Percentiles rank a stretch among this genome's conserved stretches.
phyloP scores from a whole-genome alignment of 306 rosid genomes.

The Ochetophila trinervis region DNA sequence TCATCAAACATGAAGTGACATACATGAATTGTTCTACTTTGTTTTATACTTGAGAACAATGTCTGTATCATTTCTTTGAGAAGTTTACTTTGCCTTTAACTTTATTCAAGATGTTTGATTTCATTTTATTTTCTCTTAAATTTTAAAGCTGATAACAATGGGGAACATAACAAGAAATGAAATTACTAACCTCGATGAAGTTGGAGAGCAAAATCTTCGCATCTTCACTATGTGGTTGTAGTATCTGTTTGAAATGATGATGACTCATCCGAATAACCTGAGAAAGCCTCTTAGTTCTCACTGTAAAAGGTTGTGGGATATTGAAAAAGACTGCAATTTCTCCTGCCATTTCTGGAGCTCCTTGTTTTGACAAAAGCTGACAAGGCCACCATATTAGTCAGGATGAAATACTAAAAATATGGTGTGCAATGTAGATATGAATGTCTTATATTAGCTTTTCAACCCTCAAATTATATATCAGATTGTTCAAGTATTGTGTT shows the following conservation, averaged over 20 bases:
- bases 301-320: constrained; percentile 78
- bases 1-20: background rate
- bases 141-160: background rate
- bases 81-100: too few relatives aligned
- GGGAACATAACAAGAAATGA: background rate
- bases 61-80: background rate
- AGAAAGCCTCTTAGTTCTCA: constrained; percentile 74
- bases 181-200: constrained; percentile 53
- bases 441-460: background rate
- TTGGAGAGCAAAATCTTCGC: constrained; percentile 60
- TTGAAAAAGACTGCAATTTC: constrained; percentile 78
- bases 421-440: background rate
- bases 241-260: constrained; percentile 67
- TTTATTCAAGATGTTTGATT: background rate
- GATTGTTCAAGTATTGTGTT: background rate
- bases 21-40: background rate
- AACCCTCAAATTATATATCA: background rate
- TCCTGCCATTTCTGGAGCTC: constrained; percentile 66
- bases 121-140: background rate
- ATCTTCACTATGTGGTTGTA: constrained; percentile 61
- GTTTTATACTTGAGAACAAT: background rate
- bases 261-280: constrained; percentile 71
- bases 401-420: background rate
- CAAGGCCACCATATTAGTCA: constrained; percentile 28
- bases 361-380: constrained; percentile 61